Evolutionary conservation across 2,329 filamentous ascomycete genomes (phyloP).

Genomic region (Exophiala alcalophila): DNA sequence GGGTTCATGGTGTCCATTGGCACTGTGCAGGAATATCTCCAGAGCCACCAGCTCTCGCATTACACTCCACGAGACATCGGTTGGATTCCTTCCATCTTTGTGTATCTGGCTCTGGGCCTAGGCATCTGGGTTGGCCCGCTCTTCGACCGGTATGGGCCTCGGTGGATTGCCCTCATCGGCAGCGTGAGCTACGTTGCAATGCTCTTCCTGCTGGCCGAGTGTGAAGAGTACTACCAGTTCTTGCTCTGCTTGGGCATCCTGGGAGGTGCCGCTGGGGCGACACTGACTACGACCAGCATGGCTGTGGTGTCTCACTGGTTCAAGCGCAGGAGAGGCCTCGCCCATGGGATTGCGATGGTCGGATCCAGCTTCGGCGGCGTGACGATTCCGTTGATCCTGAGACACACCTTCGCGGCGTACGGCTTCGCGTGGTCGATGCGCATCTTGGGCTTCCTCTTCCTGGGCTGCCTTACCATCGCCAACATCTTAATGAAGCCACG

Average conservation of each 20-base stretch:
- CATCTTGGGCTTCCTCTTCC: conserved; percentile 38
- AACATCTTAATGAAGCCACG: conserved; percentile 38
- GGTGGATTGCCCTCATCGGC: conserved; percentile 41
- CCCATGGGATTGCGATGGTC: conserved; percentile 41
- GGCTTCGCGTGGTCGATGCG: conserved; percentile 40
- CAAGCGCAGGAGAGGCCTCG: conserved; percentile 37
- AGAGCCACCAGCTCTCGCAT: conserved; percentile 43
- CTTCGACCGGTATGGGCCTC: conserved; percentile 49
- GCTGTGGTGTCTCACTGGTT: conserved; percentile 44
- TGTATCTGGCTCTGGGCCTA: conserved; percentile 46
- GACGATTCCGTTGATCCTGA: conserved; percentile 38
- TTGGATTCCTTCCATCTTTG: conserved; percentile 50
- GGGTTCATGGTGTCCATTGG: conserved; percentile 51
- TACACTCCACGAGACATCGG: conserved; percentile 48
- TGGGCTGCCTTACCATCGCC: conserved; percentile 35
- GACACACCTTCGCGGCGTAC: conserved; percentile 33
- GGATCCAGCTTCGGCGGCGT: conserved; percentile 41
- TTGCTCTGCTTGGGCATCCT: conserved; percentile 40
- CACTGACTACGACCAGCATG: conserved; percentile 39
- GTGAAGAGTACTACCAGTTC: conserved; percentile 50
- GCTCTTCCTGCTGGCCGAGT: conserved; percentile 49
- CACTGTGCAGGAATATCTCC: conserved; percentile 49
- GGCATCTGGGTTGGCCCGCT: conserved; percentile 51
- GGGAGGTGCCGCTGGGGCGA: conserved; percentile 37
- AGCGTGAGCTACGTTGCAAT: conserved; percentile 39